These are phyloP conservation scores for Penicillium verhagenii DNA, from an alignment of 495 filamentous ascomycete genomes.

Conservation along the genomic window DNA sequence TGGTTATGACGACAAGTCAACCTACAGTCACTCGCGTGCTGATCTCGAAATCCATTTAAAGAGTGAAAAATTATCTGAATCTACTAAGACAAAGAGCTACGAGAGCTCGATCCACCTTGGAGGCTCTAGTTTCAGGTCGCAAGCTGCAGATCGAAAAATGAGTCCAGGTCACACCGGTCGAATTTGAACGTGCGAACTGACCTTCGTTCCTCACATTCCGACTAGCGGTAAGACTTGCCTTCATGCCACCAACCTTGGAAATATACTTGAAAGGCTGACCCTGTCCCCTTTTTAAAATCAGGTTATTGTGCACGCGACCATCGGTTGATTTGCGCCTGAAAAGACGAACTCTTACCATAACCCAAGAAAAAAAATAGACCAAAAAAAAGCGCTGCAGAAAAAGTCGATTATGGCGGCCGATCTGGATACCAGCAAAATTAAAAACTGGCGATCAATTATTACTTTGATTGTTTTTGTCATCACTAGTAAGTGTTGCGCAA, in stretches of 20 bases:
- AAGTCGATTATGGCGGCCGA: conserved; percentile 37
- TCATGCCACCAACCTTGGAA: conserved; percentile 1
- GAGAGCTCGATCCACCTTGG: too few species aligned
- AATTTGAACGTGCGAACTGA: neutral
- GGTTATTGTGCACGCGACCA: too few species aligned
- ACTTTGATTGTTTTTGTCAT: conserved; percentile 62
- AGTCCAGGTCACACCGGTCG: conserved; percentile 1
- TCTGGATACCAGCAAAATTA: conserved; percentile 52
- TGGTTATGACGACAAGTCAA: neutral
- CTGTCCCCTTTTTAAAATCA: neutral
- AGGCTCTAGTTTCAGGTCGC: neutral
- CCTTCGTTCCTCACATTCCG: conserved; percentile 7
- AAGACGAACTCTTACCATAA: too few species aligned
- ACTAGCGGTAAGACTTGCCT: conserved; percentile 5
- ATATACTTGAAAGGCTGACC: conserved; percentile 3
- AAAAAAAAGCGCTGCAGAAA: too few species aligned
- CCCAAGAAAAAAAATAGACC: too few species aligned
- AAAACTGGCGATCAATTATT: conserved; percentile 59
- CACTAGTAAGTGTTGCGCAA: conserved; percentile 51
- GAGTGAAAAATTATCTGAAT: too few species aligned
- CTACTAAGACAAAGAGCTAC: too few species aligned
- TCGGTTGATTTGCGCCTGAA: too few species aligned
- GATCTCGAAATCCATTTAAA: neutral
- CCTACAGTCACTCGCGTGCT: neutral
- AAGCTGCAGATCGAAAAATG: neutral